A percentile compares a stretch with the other conserved stretches of the same genome.
These are phyloP conservation scores for Exophiala sideris DNA, from an alignment of 2,329 filamentous ascomycete genomes.

Conservation along the genomic window DNA sequence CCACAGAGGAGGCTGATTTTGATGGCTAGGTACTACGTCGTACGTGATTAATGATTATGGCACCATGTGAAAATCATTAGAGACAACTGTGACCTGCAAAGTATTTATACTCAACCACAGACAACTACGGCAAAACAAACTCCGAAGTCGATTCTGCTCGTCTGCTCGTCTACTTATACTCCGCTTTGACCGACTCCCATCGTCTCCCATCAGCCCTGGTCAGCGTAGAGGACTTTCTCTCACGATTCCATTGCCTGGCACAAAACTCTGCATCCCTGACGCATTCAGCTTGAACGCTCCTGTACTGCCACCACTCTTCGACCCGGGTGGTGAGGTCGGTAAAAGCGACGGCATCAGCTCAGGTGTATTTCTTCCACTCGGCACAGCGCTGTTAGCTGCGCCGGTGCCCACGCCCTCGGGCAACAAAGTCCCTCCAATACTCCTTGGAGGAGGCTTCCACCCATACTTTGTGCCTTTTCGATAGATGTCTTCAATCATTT, in stretches of 20 bases:
- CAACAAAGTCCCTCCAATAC: conserved; percentile 23
- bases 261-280: conserved; percentile 16
- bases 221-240: conserved; percentile 27
- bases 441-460: conserved; percentile 54
- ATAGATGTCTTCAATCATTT: conserved; percentile 86
- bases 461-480: conserved; percentile 57
- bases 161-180: too few relatives aligned
- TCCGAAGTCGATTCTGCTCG: too few relatives aligned
- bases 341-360: conserved; percentile 20
- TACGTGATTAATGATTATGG: too few relatives aligned
- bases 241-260: conserved; percentile 26
- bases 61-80: too few relatives aligned
- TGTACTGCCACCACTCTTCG: conserved; percentile 5
- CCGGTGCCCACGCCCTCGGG: conserved; percentile 31
- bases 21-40: too few relatives aligned
- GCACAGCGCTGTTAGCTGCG: conserved; percentile 19
- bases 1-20: too few relatives aligned
- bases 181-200: neutral
- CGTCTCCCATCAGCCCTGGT: neutral
- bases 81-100: too few relatives aligned
- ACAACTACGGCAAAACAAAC: too few relatives aligned
- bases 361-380: conserved; percentile 32
- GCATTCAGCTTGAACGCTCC: conserved; percentile 21
- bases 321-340: conserved; percentile 17
- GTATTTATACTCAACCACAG: too few relatives aligned